Base-by-base conservation (phyloP, 1,139 yeast genomes). In the Geotrichum candidum region DNA sequence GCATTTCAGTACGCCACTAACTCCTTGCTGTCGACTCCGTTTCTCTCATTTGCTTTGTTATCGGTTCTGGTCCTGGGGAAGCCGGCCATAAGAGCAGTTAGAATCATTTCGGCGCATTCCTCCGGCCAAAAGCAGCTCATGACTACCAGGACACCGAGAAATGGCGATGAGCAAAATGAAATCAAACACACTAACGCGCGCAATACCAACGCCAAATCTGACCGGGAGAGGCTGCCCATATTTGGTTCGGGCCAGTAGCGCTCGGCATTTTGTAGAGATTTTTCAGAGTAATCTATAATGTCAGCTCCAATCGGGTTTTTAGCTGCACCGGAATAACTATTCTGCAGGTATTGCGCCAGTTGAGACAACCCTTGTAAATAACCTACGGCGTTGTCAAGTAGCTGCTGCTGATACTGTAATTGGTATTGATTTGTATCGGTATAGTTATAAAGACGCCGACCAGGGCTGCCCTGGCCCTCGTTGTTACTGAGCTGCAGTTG, bases 111-210 rank as follows among this genome's bases (percentile, higher is more conserved):
- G 22, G 38, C 31, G 22, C 54, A 51, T 15, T 11, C 38, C 4
- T 29, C 54, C 13, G 23, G 13, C 25, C 41, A 51, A 22, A 38
- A n/a, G 23, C 13, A 35, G 51, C 59, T 51, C 10, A 56, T 23
- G 41, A 56, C 27, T 3, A 51, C 41, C 18, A 51, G 25, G 15
- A 51, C 6, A 10, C 59, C 59, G 2, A 56, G n/a, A 4, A 51
- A 13, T 2, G 59, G 59, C 11, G 52, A 51, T n/a, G 51, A 38
- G 25, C 41, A 15, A 18, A 56, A 31, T 2, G 54, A 27, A 35
- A 56, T 51, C 31, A 51, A 27, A 13, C 59, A 56, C 50, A 56
- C 38, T 15, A 50, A 48, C 9, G 51, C 3, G 3, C 55, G 33
- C 23, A 56, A 18, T 23, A 33, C 41, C 1, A 41, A 15, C 2